Percentiles rank a stretch among this genome's conserved stretches.
These are phyloP conservation scores for Paraleonurus japonicus DNA, from an alignment of 257 asterid genomes.

Conservation along the genomic window DNA sequence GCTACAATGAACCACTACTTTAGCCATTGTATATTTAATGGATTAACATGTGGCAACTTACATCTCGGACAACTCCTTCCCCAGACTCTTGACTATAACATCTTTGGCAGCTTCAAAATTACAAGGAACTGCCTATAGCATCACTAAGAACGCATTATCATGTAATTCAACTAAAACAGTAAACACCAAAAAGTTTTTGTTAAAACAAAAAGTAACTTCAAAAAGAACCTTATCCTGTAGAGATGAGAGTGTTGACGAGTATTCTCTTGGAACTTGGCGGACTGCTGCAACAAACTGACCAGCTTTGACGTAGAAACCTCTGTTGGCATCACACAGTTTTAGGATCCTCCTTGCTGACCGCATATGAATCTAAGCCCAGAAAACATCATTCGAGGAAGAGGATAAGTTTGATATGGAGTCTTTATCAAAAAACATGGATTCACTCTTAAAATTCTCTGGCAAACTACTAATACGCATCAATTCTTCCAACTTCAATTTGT, in stretches of 20 bases:
- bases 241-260: conserved; percentile 78
- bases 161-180: conserved; percentile 9
- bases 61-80: conserved; percentile 69
- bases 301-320: conserved; percentile 91
- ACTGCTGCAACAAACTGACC: conserved; percentile 90
- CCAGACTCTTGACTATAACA: conserved; percentile 58
- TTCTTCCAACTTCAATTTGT: not conserved
- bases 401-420: not conserved
- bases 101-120: conserved; percentile 64
- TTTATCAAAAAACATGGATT: not conserved
- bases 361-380: conserved; percentile 58
- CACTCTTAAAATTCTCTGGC: not conserved
- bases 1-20: not conserved
- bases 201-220: not conserved
- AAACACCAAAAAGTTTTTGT: not conserved
- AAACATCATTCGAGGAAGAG: conserved; percentile 15
- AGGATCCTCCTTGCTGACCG: conserved; percentile 77
- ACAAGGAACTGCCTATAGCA: conserved; percentile 78
- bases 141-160: conserved; percentile 25
- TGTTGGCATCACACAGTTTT: conserved; percentile 70
- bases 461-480: not conserved
- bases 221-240: conserved; percentile 80
- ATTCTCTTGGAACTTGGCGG: conserved; percentile 84
- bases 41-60: conserved; percentile 40
- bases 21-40: not conserved